Evolutionary conservation across 345 rosid genomes (phyloP).

Genomic region (Triadica sebifera): DNA sequence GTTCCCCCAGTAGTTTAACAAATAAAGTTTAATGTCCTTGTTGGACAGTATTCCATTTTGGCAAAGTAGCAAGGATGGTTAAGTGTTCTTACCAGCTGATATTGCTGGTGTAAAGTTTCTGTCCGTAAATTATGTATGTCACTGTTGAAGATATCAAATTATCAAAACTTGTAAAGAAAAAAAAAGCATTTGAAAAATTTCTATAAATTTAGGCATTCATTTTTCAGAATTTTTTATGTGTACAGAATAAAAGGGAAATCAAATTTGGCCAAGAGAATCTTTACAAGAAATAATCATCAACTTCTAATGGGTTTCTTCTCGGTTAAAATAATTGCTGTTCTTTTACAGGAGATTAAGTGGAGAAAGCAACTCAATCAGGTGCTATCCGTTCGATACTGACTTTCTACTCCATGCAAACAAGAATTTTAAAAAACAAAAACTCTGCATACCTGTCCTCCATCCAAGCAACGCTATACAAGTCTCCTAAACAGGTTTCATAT

Average conservation of each 20-base stretch:
- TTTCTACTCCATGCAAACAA: neutral
- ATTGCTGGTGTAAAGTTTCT: constrained; percentile 84
- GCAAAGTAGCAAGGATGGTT: neutral
- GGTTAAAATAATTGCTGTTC: neutral
- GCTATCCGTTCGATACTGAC: neutral
- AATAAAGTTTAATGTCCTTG: neutral
- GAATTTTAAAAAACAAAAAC: neutral
- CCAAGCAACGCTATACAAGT: constrained; percentile 95
- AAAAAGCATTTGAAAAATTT: neutral
- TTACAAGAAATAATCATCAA: neutral
- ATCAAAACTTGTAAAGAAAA: neutral
- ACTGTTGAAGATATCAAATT: constrained; percentile 44
- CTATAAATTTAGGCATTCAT: neutral
- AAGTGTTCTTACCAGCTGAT: constrained; percentile 59
- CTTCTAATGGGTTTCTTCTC: neutral
- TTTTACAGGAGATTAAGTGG: neutral
- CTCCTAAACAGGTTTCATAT: constrained; percentile 95
- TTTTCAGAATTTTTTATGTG: neutral
- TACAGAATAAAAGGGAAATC: neutral
- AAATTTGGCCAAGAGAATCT: neutral
- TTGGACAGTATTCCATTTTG: neutral
- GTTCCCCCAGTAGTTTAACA: neutral
- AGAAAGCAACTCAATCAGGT: neutral
- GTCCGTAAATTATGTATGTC: constrained; percentile 78
- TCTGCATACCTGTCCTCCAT: constrained; percentile 91